Percentiles rank a stretch among this genome's conserved stretches.
Evolutionary conservation across 345 rosid genomes (phyloP).

Genomic region (Melaleuca quinquenervia): DNA sequence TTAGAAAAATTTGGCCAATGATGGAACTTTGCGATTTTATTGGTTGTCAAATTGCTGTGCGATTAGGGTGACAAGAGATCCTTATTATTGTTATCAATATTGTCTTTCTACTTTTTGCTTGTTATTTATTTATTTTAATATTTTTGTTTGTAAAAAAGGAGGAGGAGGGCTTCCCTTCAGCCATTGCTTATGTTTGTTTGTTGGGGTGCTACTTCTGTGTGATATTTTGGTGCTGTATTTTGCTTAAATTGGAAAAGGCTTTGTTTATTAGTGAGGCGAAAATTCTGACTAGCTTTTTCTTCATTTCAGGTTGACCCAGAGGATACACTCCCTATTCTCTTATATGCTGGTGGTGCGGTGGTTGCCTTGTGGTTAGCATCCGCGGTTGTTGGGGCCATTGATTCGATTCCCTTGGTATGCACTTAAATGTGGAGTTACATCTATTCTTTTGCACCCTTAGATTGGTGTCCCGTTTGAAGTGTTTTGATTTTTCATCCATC

Average conservation of each 20-base stretch:
- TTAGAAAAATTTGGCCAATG: not conserved
- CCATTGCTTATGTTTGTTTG: not conserved
- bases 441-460: not conserved
- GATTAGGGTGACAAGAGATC: not conserved
- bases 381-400: conserved; percentile 61
- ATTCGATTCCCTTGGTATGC: conserved; percentile 81
- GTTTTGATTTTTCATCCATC: not conserved
- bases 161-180: not conserved
- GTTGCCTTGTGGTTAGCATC: conserved; percentile 46
- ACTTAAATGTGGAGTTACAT: not conserved
- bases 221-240: not conserved
- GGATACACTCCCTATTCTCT: conserved; percentile 38
- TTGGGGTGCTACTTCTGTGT: not conserved
- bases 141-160: too few species aligned
- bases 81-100: not conserved
- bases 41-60: not conserved
- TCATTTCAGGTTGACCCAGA: conserved; percentile 30
- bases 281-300: not conserved
- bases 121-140: not conserved
- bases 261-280: not conserved
- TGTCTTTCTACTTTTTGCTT: not conserved
- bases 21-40: not conserved
- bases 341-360: conserved; percentile 57
- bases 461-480: not conserved
- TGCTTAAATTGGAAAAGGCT: not conserved